Evolutionary conservation across 1,284 basidiomycete genomes (phyloP).

Genomic region (Phaffia rhodozyma): DNA sequence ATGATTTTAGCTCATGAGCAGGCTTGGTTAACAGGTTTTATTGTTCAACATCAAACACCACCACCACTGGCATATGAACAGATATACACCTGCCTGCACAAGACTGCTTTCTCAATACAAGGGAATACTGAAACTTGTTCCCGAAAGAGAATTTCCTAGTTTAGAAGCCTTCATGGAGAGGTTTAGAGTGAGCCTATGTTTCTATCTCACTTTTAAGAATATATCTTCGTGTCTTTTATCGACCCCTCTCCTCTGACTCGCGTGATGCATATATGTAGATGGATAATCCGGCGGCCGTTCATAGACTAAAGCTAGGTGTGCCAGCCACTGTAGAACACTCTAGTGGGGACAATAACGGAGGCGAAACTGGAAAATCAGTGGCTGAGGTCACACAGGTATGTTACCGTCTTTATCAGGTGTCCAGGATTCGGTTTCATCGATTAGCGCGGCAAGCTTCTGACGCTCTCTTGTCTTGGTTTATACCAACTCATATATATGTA

Average conservation of each 20-base stretch:
- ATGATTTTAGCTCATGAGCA: not conserved
- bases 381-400: constrained; percentile 90
- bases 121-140: constrained; percentile 84
- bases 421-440: no score
- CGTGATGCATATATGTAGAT: constrained; percentile 46
- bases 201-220: not conserved
- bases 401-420: constrained; percentile 4
- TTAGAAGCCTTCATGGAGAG: constrained; percentile 84
- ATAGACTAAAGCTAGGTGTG: constrained; percentile 80
- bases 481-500: no score
- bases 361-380: constrained; percentile 92
- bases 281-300: constrained; percentile 85
- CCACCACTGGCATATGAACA: constrained; percentile 38
- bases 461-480: not conserved
- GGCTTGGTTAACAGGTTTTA: not conserved
- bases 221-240: not conserved
- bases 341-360: constrained; percentile 47
- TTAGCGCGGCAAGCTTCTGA: not conserved
- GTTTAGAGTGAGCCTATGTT: constrained; percentile 53
- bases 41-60: not conserved
- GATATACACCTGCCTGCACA: constrained; percentile 92
- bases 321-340: constrained; percentile 93
- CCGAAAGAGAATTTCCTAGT: constrained; percentile 36
- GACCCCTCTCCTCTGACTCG: not conserved
- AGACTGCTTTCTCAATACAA: constrained; percentile 89